phyloP scores from a whole-genome alignment of 169 alveolate species.

The Eimeria sp. region DNA sequence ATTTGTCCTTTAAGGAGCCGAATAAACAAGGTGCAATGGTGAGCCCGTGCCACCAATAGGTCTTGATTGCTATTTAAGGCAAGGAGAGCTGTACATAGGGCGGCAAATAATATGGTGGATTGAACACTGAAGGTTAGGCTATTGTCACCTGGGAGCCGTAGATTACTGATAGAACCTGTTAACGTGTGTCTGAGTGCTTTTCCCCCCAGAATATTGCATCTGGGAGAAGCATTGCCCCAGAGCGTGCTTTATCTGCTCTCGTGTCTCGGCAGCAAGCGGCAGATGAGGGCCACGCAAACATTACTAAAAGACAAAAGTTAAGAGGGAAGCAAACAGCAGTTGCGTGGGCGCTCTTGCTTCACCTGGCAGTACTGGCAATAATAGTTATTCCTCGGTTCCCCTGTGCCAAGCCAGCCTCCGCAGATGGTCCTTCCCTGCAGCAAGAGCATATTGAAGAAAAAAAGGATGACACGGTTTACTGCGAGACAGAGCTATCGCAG shows the following conservation, averaged over 20 bases:
- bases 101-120: neutral
- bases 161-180: neutral
- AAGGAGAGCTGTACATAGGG: neutral
- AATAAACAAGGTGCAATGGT: neutral
- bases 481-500: neutral
- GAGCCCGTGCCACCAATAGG: neutral
- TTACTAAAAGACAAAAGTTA: neutral
- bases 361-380: neutral
- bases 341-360: neutral
- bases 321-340: neutral
- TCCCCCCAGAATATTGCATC: neutral
- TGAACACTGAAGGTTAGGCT: neutral
- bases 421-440: too few species aligned
- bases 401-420: neutral
- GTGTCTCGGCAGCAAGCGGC: neutral
- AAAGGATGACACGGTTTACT: neutral
- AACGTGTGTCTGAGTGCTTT: neutral
- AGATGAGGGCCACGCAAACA: neutral
- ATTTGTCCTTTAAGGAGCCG: neutral
- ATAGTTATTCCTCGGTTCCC: neutral
- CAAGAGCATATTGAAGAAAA: neutral
- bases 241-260: neutral
- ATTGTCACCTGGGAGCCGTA: neutral
- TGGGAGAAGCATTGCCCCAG: neutral
- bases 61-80: neutral